Base-by-base conservation (phyloP, 176 grass and related monocot species). In the Aegilops longissima region DNA sequence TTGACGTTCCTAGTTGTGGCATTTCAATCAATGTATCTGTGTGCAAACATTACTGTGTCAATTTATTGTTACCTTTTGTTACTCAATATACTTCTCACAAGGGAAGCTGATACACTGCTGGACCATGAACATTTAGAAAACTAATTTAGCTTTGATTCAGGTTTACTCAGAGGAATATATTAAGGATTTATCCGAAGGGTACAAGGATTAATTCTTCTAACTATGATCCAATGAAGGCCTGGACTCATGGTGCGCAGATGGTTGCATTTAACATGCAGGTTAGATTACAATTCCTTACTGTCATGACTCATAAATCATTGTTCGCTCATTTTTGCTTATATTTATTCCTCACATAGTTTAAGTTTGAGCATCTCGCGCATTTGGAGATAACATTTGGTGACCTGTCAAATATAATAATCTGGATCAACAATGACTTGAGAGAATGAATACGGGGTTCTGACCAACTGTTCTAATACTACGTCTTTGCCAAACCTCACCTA, bases 251-350 rank as follows among this genome's bases (percentile, higher is more conserved):
- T 82, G 93, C 92, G 8, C 97, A 98, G 81, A 94, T 98, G 97
- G 94, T 96, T 92, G 97, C 97, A 87, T 96, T 96, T 68, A 98
- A 98, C 65, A 98, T 91, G 87, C 97, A 98, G 97, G 97, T 98
- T 17, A 12, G 74, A 8, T 66, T 52, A 1, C 9, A 73, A 42
- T 59, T 58, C 8, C 33, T 24, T 24, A 35, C 66, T 62, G 33
- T 30, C 59, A 83, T 23, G 7, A 85, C 5, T 66, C 76, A 62
- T 56, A 9, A 56, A 56, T 77, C 8, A 24, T 17, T 17, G 24
- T 44, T 38, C 24, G 10, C 18, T 31, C 35, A 47, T 17, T 8
- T 73, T 72, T 80, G 3, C 8, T 12, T 38, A 62, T 31, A 67
- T 80, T 76, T 76, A 27, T 77, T 82, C 33, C 4, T 82, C 12